Percentiles rank a stretch among this genome's conserved stretches.
Conservation (phyloP, 306 rosid species). For the Corylus heterophylla region DNA sequence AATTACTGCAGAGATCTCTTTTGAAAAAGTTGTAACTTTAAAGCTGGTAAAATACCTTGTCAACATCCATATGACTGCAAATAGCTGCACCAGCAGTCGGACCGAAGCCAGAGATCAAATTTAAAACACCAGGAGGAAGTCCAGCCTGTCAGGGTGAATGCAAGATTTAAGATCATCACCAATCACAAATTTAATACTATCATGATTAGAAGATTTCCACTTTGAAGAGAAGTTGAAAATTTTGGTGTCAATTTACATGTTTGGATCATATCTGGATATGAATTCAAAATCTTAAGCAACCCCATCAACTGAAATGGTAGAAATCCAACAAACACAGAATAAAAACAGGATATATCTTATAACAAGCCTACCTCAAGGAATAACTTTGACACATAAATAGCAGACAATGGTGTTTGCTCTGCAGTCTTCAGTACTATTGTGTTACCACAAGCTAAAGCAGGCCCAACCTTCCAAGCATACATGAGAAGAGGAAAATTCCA, state of each 20-base stretch:
- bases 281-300: background rate
- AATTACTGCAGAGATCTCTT: background rate
- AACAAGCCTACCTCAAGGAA: constrained; percentile 54
- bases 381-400: constrained; percentile 57
- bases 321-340: background rate
- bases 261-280: background rate
- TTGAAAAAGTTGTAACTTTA: background rate
- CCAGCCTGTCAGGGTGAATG: constrained; percentile 52
- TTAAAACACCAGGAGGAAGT: constrained; percentile 75
- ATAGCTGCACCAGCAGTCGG: constrained; percentile 78
- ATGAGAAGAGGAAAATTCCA: constrained; percentile 87
- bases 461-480: constrained; percentile 79
- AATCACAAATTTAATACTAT: background rate
- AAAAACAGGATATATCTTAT: background rate
- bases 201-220: background rate
- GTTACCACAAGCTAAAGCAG: constrained; percentile 82
- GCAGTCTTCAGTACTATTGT: constrained; percentile 72
- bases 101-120: constrained; percentile 69
- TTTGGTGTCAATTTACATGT: background rate
- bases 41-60: constrained; percentile 49
- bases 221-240: background rate
- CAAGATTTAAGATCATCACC: background rate
- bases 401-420: constrained; percentile 84
- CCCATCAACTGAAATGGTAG: background rate
- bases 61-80: constrained; percentile 74